Base-by-base conservation (phyloP, 2,329 filamentous ascomycete genomes). In the Bisporella sp. region DNA sequence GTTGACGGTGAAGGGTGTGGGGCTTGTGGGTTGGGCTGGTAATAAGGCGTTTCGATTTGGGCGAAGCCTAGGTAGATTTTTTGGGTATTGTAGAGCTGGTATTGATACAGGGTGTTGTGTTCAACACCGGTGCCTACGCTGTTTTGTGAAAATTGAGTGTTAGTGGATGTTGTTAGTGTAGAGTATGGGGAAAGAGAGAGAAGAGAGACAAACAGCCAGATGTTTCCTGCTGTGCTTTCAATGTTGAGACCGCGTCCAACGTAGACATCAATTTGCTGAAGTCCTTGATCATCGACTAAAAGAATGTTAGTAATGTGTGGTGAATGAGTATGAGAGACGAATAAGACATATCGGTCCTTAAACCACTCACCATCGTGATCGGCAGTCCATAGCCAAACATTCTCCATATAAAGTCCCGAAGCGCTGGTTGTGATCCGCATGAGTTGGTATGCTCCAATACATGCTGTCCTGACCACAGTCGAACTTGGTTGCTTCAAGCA, bases 311-410 rank as follows among this genome's bases (percentile, higher is more conserved):
- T 44, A 74, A 66, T 47, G 88, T 89, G 66, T 85, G 90, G 7
- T 12, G 77, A 85, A 93, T 62, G 93, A 81, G 70, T 85, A 82
- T 66, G 89, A 85, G 85, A 64, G 4, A 29, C 28, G 9, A 21
- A 30, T 1, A 35, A 84, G 21, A 21, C 21, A 21, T 21, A 21
- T 21, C 21, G 3, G 78, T 54, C 75, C 75, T 12, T 31, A 5
- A 59, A 45, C 45, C 51, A 53, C 43, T 70, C 67, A 43, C 69
- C 59, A 39, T 66, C 66, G 53, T 75, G 73, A 55, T 75, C 72
- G 11, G 71, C 68, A 12, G 69, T 70, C 72, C 72, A 75, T 28
- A 69, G 63, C 72, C 72, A 72, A 52, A 73, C 64, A 59, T 79
- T 75, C 55, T 75, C 72, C 47, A 74, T 62, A 54, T 75, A 75